Conservation (phyloP, 2,329 filamentous ascomycete genomes). For the Claviceps humidiphila region DNA sequence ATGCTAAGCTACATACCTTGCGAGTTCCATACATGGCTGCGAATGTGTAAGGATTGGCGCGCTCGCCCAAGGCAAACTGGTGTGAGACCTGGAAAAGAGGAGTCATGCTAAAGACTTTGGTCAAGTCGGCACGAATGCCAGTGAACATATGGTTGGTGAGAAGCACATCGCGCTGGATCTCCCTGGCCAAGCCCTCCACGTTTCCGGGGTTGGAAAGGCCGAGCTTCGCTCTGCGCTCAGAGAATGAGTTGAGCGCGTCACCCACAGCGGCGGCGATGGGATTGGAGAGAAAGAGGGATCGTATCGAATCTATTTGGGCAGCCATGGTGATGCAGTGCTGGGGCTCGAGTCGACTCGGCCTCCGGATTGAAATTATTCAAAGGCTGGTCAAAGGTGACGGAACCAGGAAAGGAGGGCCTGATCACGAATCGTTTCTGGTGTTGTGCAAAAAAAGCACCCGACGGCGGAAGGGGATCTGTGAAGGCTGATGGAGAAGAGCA, state of each 20-base stretch:
- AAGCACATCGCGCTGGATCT: slow-evolving; percentile 93
- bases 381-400: neutral
- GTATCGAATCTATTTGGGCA: slow-evolving; percentile 37
- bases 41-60: slow-evolving; percentile 88
- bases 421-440: neutral
- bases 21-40: slow-evolving; percentile 86
- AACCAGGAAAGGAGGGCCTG: neutral
- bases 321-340: slow-evolving; percentile 31
- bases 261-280: slow-evolving; percentile 54
- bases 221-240: slow-evolving; percentile 73
- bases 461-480: slow-evolving; percentile 2
- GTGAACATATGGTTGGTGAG: slow-evolving; percentile 96
- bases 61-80: slow-evolving; percentile 88
- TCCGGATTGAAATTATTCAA: slow-evolving; percentile 4
- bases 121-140: slow-evolving; percentile 88
- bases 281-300: slow-evolving; percentile 59
- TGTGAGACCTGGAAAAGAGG: slow-evolving; percentile 97
- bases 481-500: slow-evolving; percentile 4
- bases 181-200: slow-evolving; percentile 76
- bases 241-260: slow-evolving; percentile 71
- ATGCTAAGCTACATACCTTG: slow-evolving; percentile 45
- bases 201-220: slow-evolving; percentile 87
- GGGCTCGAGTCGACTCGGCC: slow-evolving; percentile 13
- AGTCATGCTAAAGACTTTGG: slow-evolving; percentile 86
- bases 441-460: neutral